Percentiles rank a stretch among this genome's conserved stretches.
Conservation (phyloP, 2,329 filamentous ascomycete genomes). For the Trichoderma gracile region DNA sequence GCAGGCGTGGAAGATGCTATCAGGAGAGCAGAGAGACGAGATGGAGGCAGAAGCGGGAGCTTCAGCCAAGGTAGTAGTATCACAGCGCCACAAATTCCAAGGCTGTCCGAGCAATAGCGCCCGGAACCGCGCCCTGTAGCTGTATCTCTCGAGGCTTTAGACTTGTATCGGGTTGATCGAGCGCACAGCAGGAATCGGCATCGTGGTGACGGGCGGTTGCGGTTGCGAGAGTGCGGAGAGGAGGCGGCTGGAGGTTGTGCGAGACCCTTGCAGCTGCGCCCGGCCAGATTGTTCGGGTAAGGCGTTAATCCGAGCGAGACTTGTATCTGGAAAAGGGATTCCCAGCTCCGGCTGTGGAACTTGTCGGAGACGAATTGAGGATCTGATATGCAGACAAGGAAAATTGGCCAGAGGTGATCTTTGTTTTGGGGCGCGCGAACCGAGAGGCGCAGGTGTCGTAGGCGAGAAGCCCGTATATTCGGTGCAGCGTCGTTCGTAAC, state of each 20-base stretch:
- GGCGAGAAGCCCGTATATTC: background rate
- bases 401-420: background rate
- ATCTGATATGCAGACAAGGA: background rate
- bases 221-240: slow-evolving; percentile 16
- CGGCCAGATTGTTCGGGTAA: slow-evolving; percentile 5
- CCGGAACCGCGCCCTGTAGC: slow-evolving; percentile 7
- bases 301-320: background rate
- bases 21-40: background rate
- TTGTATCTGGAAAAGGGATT: background rate
- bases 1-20: background rate
- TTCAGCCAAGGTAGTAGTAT: background rate
- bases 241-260: slow-evolving; percentile 5
- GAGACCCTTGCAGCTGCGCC: slow-evolving; percentile 11
- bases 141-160: background rate
- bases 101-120: slow-evolving; percentile 11
- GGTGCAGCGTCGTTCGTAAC: background rate
- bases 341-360: slow-evolving; percentile 8
- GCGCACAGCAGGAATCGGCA: slow-evolving; percentile 27
- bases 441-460: background rate
- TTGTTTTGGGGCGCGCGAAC: slow-evolving; percentile 13
- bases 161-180: slow-evolving; percentile 13
- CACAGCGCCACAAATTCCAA: slow-evolving; percentile 3
- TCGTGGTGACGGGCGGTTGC: slow-evolving; percentile 24
- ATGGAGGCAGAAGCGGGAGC: background rate
- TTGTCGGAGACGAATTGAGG: background rate